These are phyloP conservation scores for Prunus armeniaca DNA, from an alignment of 306 rosid species.

Conservation along the genomic window DNA sequence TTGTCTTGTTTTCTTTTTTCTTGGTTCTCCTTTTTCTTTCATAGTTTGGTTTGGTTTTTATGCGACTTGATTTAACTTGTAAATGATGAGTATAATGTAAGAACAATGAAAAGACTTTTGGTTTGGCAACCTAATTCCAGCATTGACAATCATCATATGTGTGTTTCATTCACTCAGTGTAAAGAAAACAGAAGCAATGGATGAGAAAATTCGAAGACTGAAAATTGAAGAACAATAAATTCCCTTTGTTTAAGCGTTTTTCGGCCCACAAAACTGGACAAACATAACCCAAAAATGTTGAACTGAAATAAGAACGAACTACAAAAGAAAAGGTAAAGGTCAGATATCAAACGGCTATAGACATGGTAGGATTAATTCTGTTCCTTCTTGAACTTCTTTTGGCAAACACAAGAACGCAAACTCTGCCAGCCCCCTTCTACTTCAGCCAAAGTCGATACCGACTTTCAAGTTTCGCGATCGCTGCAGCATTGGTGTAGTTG, in stretches of 20 bases:
- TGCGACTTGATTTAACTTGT: neutral
- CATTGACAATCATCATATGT: neutral
- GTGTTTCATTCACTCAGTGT: neutral
- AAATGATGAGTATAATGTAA: neutral
- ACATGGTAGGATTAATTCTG: neutral
- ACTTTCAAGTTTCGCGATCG: neutral
- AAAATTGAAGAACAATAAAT: neutral
- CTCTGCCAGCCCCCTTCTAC: too few relatives aligned
- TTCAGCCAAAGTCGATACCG: too few relatives aligned
- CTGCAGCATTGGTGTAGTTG: neutral
- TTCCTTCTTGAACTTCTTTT: neutral
- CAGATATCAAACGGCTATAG: slow-evolving; percentile 3
- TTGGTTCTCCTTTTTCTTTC: neutral
- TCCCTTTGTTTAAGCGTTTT: neutral
- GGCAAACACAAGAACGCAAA: too few relatives aligned
- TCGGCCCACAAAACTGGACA: neutral
- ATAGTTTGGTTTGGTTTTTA: neutral
- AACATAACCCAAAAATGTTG: neutral
- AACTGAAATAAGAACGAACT: neutral
- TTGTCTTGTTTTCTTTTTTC: neutral
- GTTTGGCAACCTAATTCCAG: neutral
- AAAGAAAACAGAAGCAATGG: neutral
- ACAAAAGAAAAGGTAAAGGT: neutral
- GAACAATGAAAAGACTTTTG: neutral
- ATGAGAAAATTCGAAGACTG: too few relatives aligned